Evolutionary conservation across 352 stramenopile species (phyloP).

Genomic region (Globisporangium viniferum): DNA sequence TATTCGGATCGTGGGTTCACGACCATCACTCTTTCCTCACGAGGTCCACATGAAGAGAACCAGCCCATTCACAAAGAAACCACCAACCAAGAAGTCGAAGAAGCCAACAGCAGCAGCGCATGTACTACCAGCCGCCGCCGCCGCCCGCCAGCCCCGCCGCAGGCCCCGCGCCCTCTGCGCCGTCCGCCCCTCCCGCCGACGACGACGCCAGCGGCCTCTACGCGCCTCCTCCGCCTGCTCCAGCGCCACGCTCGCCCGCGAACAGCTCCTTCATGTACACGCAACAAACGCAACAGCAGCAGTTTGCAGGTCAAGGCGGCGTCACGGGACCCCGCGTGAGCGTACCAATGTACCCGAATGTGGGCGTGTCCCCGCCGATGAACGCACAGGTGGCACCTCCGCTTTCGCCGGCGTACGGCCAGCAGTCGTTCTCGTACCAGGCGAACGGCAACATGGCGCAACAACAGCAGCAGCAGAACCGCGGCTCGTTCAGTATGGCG

Average conservation of each 20-base stretch:
- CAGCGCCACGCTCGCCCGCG: constrained; percentile 8
- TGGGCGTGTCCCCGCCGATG: not conserved
- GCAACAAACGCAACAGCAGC: not conserved
- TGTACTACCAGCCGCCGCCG: constrained; percentile 13
- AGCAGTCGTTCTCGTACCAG: constrained; percentile 11
- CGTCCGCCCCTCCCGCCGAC: constrained; percentile 37
- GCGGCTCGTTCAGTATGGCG: constrained; percentile 13
- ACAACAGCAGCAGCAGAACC: constrained; percentile 15
- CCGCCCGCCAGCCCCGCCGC: constrained; percentile 7
- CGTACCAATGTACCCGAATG: constrained; percentile 8
- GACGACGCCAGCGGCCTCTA: constrained; percentile 22
- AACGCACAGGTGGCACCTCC: not conserved
- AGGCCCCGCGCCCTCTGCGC: constrained; percentile 13
- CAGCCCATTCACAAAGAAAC: not conserved
- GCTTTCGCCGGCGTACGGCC: constrained; percentile 5
- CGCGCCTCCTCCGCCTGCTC: constrained; percentile 11
- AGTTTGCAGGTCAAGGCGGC: not conserved
- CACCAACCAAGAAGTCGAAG: not conserved
- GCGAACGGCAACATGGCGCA: constrained; percentile 2
- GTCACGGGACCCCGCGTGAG: constrained; percentile 7
- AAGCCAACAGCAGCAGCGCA: not conserved
- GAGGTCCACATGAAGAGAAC: not conserved
- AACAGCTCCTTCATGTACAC: constrained; percentile 24
- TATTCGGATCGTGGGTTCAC: not conserved
- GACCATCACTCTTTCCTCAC: not conserved